Evolutionary conservation across 805 yeast species (phyloP).

Genomic region (Saccharomyces eubayanus): DNA sequence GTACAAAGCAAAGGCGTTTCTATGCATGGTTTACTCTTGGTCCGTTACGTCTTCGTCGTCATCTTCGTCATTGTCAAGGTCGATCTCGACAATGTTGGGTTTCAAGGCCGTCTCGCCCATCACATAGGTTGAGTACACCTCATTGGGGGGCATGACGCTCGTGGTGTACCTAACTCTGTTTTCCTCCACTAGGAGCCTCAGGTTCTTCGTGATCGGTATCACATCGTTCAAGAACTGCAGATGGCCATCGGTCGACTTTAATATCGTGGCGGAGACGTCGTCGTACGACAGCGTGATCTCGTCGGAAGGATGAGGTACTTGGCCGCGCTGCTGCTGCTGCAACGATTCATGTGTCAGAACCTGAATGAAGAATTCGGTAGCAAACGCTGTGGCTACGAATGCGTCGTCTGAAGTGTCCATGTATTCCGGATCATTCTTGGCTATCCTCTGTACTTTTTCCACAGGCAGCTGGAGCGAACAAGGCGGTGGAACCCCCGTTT

Average conservation of each 20-base stretch:
- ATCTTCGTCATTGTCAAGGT: not conserved
- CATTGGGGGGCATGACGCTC: constrained; percentile 12
- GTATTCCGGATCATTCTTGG: constrained; percentile 24
- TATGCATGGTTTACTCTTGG: not conserved
- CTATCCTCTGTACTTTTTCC: constrained; percentile 22
- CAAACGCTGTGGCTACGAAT: constrained; percentile 20
- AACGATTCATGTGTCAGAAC: constrained; percentile 17
- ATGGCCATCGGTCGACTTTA: constrained; percentile 6
- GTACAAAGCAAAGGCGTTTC: not conserved
- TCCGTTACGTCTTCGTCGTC: not conserved
- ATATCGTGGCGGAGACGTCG: constrained; percentile 13
- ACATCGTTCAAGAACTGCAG: constrained; percentile 22
- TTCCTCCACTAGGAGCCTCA: constrained; percentile 19
- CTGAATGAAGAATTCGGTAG: constrained; percentile 22
- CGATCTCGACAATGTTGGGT: not conserved
- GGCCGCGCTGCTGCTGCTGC: constrained; percentile 6
- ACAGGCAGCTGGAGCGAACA: constrained; percentile 13
- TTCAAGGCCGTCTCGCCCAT: not conserved
- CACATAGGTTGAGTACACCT: not conserved
- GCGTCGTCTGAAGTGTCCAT: constrained; percentile 19
- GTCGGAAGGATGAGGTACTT: constrained; percentile 1
- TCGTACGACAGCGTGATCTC: constrained; percentile 15
- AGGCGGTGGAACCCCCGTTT: not conserved
- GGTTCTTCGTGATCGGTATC: constrained; percentile 19
- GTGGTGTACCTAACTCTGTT: constrained; percentile 24